Conservation (phyloP, 129 eudicot genomes). For the Deinandra increscens region DNA sequence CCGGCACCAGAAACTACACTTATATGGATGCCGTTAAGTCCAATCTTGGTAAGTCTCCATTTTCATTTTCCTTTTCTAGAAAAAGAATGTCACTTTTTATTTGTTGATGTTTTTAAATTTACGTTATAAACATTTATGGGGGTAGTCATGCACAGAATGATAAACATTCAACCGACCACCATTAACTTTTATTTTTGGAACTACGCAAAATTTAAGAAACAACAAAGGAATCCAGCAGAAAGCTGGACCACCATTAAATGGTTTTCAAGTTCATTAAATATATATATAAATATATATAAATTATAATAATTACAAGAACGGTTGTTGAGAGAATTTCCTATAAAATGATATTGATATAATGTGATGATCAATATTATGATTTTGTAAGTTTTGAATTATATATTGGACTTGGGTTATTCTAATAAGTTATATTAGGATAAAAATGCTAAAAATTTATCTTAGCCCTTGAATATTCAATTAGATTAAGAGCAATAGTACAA, state of each 20-base stretch:
- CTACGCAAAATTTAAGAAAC: no score
- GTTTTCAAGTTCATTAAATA: constrained; percentile 6
- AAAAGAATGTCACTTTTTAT: neutral
- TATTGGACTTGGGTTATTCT: no score
- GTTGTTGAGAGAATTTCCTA: neutral
- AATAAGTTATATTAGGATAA: no score
- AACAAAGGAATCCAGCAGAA: no score
- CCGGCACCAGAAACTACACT: constrained; percentile 61
- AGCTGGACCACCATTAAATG: no score
- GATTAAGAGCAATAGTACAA: no score
- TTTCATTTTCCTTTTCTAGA: neutral
- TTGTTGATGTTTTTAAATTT: neutral
- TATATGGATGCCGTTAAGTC: constrained; percentile 65
- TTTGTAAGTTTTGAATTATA: no score
- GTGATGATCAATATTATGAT: no score
- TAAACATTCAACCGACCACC: constrained; percentile 19
- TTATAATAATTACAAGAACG: neutral
- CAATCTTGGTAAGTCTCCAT: constrained; percentile 46
- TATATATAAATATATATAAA: neutral
- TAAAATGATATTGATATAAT: no score
- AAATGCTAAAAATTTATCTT: no score
- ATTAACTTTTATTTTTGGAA: neutral
- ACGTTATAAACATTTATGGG: neutral
- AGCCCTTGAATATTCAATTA: no score
- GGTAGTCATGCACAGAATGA: neutral